Base-by-base conservation (phyloP, 495 filamentous ascomycete species). In the Aspergillus biplanus region DNA sequence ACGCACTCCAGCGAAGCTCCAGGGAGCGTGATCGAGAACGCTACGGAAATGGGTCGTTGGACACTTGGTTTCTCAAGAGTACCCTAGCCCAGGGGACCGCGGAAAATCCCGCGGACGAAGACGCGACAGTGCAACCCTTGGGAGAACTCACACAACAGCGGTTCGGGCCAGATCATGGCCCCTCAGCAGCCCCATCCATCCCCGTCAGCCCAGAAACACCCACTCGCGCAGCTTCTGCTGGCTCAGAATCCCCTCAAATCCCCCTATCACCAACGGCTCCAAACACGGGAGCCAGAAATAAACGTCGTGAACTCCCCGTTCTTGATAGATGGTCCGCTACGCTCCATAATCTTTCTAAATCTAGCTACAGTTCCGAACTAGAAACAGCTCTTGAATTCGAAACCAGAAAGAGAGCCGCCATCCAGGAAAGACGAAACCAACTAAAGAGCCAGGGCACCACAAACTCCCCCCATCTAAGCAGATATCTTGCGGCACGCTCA, bases 311-410 rank as follows among this genome's bases (percentile, higher is more conserved):
- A 11, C 52, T 52, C 27, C 62, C 65, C 5, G 61, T 78, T 32
- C 71, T 79, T n/a, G 78, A 80, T 44, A 68, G 71, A 56, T 79
- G 76, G 78, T 75, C 78, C 0, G 65, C 75, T 21, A 71, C 62
- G 31, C 65, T 80, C n/a, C 73, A 77, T 16, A 62, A 66, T 47
- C 68, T 58, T 6, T 65, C 71, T 18, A 61, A 61, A 11, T 3
- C 60, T 3, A 58, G 50, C 16, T 58, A 56, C 1, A 63, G 64
- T 3, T 50, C 69, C 6, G 74, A 73, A 27, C 35, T 79, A 4
- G 75, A 79, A 54, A 66, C 63, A 33, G 78, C 78, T 11, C 67
- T 80, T 13, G 79, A 80, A 21, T 80, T 80, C 48, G 79, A 80
- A 54, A 64, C 55, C 7, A 69, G 78, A n/a, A 80, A 81, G 64